These are phyloP conservation scores for Acanthamoeba healyi DNA, from an alignment of 208 protist genomes.

Conservation along the genomic window DNA sequence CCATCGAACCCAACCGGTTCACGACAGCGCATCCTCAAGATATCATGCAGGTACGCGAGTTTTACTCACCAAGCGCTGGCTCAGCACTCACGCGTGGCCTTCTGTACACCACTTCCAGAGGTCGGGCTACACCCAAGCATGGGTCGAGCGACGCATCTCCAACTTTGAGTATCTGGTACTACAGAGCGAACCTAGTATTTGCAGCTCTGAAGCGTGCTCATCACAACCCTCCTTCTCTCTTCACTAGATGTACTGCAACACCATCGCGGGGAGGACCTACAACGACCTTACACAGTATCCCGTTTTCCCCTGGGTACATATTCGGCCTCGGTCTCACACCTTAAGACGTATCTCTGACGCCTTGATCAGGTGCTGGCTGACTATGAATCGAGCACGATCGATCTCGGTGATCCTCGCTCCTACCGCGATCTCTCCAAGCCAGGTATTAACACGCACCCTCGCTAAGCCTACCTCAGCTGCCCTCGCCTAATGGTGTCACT, in stretches of 20 bases:
- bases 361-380: too few species aligned
- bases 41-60: constrained; percentile 93
- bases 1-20: constrained; percentile 86
- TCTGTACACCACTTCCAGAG: constrained; percentile 91
- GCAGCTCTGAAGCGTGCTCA: constrained; percentile 87
- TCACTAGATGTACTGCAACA: constrained; percentile 94
- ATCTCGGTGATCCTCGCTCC: constrained; percentile 85
- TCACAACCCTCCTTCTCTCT: constrained; percentile 89
- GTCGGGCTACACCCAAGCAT: constrained; percentile 91
- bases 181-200: constrained; percentile 91
- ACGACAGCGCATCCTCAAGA: constrained; percentile 91
- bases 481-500: too few species aligned
- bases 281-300: constrained; percentile 92
- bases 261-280: constrained; percentile 88
- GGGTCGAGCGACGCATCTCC: constrained; percentile 93
- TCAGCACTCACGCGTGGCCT: too few species aligned
- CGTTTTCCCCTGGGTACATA: constrained; percentile 95
- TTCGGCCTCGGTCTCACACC: neutral
- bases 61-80: too few species aligned
- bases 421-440: constrained; percentile 95
- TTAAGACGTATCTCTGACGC: too few species aligned
- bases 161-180: constrained; percentile 94
- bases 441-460: too few species aligned
- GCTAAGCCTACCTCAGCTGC: too few species aligned
- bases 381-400: constrained; percentile 69